Evolutionary conservation across 2,329 filamentous ascomycete genomes (phyloP).

Genomic region (Penicillium sp.): DNA sequence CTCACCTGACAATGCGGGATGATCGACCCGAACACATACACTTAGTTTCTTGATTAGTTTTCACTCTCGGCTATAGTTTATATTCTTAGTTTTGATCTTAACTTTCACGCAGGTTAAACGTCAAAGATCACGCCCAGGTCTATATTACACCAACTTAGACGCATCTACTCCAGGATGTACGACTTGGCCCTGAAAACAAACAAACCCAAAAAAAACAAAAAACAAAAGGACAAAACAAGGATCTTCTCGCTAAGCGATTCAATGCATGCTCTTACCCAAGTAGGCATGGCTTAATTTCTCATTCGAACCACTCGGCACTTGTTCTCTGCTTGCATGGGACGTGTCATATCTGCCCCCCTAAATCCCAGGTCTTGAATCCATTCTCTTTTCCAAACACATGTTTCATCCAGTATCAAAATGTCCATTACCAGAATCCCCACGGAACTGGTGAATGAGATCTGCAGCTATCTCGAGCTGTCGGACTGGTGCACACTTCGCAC

Average conservation of each 20-base stretch:
- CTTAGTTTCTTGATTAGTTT: not conserved
- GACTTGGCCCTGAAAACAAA: too few species aligned
- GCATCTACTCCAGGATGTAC: too few species aligned
- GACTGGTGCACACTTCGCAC: not conserved
- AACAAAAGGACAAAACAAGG: too few species aligned
- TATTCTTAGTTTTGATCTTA: not conserved
- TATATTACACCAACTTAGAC: too few species aligned
- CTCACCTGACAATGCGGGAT: constrained; percentile 21
- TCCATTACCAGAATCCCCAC: not conserved
- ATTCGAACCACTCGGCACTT: not conserved
- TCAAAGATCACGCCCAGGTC: too few species aligned
- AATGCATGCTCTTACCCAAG: not conserved
- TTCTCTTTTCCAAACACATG: not conserved
- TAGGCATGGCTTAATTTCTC: not conserved
- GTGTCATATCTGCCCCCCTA: not conserved
- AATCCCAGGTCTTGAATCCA: not conserved
- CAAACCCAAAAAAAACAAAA: too few species aligned
- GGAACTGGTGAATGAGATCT: not conserved
- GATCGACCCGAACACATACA: not conserved
- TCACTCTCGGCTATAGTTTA: not conserved
- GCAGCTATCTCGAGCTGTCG: not conserved
- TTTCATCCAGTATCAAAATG: not conserved
- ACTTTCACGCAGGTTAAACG: not conserved
- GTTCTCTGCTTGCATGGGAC: not conserved
- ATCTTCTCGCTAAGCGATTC: not conserved